Percentiles rank a stretch among this genome's conserved stretches.
phyloP scores from a whole-genome alignment of 2,329 filamentous ascomycete genomes.

The Scedosporium apiospermum region DNA sequence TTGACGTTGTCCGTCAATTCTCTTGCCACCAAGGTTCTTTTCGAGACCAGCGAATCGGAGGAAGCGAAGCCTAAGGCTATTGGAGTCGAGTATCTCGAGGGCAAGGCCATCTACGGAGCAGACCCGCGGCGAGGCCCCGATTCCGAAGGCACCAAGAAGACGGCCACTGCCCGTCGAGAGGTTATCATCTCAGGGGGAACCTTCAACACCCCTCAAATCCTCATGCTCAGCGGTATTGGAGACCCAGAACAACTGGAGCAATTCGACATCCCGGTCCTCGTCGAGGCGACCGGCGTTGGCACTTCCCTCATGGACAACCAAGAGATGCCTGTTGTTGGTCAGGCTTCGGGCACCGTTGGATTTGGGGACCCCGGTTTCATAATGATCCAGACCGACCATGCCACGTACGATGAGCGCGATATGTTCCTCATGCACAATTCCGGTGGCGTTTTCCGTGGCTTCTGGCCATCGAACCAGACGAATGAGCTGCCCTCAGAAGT shows the following conservation, averaged over 20 bases:
- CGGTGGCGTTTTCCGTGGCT: slow-evolving; percentile 4
- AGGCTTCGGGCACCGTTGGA: slow-evolving; percentile 6
- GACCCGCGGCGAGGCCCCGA: slow-evolving; percentile 26
- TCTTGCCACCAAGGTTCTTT: slow-evolving; percentile 27
- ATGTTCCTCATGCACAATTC: slow-evolving; percentile 7
- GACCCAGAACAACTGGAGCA: slow-evolving; percentile 28
- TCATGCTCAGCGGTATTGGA: slow-evolving; percentile 41
- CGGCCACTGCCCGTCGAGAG: slow-evolving; percentile 26
- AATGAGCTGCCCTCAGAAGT: slow-evolving; percentile 5
- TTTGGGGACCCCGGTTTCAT: slow-evolving; percentile 4
- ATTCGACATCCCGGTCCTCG: slow-evolving; percentile 32
- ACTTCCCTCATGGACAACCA: slow-evolving; percentile 38
- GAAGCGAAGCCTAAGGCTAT: slow-evolving; percentile 25
- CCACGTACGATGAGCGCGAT: slow-evolving; percentile 8
- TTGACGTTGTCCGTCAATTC: slow-evolving; percentile 14
- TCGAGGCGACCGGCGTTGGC: slow-evolving; percentile 36
- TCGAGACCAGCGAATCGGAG: slow-evolving; percentile 18
- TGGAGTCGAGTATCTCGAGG: slow-evolving; percentile 24
- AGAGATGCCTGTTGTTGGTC: slow-evolving; percentile 25
- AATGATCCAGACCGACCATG: slow-evolving; percentile 5
- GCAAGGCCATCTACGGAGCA: slow-evolving; percentile 11
- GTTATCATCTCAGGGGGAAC: slow-evolving; percentile 39
- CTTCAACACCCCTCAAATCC: slow-evolving; percentile 40
- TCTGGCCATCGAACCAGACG: slow-evolving; percentile 5
- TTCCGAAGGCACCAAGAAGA: slow-evolving; percentile 4